phyloP scores from a whole-genome alignment of 2,329 filamentous ascomycete genomes.

The Paraphaeosphaeria minitans region DNA sequence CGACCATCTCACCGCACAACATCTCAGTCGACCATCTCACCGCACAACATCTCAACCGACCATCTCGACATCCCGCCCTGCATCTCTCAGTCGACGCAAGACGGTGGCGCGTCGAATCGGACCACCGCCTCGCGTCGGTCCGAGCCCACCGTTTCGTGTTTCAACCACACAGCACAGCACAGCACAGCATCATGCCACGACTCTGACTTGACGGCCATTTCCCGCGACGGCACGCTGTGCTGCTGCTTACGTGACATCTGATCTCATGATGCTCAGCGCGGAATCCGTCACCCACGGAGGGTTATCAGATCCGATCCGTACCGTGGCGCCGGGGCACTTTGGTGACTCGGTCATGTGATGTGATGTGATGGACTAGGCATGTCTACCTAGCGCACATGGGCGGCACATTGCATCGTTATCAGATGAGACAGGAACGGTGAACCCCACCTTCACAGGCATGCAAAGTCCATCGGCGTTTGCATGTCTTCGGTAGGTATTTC shows the following conservation, averaged over 20 bases:
- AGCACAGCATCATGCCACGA: neutral
- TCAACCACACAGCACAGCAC: neutral
- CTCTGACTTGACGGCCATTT: neutral
- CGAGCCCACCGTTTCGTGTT: constrained; percentile 8
- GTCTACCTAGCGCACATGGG: neutral
- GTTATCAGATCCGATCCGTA: neutral
- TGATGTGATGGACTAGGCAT: too few species aligned
- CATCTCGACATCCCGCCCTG: too few species aligned
- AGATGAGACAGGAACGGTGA: neutral
- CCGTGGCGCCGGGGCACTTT: neutral
- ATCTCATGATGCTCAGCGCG: neutral
- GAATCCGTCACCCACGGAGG: neutral
- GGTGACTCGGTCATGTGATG: neutral
- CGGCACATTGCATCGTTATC: neutral
- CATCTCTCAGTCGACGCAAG: constrained; percentile 1
- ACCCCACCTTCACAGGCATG: neutral
- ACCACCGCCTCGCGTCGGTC: constrained; percentile 3
- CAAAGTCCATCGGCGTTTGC: neutral
- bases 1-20: too few species aligned
- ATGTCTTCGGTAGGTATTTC: neutral
- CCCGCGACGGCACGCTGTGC: neutral
- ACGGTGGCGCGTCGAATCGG: constrained; percentile 7
- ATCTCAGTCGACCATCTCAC: too few species aligned
- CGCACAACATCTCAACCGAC: too few species aligned
- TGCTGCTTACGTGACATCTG: neutral